Evolutionary conservation across 441 rosid species (phyloP).

Genomic region (Populus hybrid): DNA sequence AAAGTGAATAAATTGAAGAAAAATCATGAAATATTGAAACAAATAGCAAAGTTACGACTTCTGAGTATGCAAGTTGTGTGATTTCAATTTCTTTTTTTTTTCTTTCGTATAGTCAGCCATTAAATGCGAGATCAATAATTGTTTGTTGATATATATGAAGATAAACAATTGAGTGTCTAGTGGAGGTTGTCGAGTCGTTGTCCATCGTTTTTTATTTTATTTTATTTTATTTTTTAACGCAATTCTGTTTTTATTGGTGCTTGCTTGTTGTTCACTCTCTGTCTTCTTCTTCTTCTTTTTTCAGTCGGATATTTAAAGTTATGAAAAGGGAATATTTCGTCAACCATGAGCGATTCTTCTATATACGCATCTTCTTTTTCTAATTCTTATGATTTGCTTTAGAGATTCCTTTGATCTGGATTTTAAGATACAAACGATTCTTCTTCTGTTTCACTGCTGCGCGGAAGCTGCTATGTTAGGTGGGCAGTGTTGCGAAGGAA

Average conservation of each 20-base stretch:
- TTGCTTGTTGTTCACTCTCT: not conserved
- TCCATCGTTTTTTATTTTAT: not conserved
- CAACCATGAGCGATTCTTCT: not conserved
- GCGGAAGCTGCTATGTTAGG: not conserved
- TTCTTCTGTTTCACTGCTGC: not conserved
- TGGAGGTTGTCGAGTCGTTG: slow-evolving; percentile 28
- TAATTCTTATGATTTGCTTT: not conserved
- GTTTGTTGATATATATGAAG: not conserved
- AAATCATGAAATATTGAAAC: not conserved
- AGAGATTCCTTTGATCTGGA: not conserved
- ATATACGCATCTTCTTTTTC: not conserved
- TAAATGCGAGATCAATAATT: not conserved
- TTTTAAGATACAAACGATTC: not conserved
- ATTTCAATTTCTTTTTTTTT: not conserved
- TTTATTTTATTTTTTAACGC: not conserved
- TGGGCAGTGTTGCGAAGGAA: not conserved
- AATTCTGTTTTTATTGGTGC: not conserved
- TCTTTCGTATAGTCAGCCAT: not conserved
- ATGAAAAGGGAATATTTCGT: not conserved
- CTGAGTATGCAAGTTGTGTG: not conserved
- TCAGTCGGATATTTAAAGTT: slow-evolving; percentile 8
- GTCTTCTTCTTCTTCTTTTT: not conserved
- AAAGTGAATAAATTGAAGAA: slow-evolving; percentile 6
- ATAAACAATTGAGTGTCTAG: slow-evolving; percentile 9
- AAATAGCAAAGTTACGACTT: slow-evolving; percentile 14